Evolutionary conservation across 164 flowering plant genomes (phyloP).

Genomic region (Hamamelis virginiana): DNA sequence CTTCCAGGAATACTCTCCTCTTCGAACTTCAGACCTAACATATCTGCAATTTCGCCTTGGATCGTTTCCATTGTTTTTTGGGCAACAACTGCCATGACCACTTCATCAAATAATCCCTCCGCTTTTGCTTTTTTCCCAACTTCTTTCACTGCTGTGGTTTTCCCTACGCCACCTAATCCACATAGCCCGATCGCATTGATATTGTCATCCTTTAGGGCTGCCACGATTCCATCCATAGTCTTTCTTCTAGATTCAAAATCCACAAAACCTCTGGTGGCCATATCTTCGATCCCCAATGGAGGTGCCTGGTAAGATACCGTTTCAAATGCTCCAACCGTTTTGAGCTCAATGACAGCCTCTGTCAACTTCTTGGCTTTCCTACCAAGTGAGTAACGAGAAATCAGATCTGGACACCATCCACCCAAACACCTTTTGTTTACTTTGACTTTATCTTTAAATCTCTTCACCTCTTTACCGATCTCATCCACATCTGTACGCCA

Average conservation of each 20-base stretch:
- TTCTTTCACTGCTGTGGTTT: constrained; percentile 6
- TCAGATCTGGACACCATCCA: no score
- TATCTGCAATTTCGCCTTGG: constrained; percentile 5
- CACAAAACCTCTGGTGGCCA: background rate
- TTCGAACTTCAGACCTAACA: background rate
- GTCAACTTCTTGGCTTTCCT: no score
- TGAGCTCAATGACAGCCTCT: no score
- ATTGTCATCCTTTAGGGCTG: background rate
- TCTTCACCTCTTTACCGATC: no score
- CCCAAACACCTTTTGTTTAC: no score
- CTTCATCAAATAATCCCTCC: background rate
- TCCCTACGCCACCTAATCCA: constrained; percentile 10
- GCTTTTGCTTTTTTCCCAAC: background rate
- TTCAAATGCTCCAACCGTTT: no score
- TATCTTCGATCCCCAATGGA: no score
- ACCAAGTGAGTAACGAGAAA: no score
- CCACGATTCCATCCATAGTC: background rate
- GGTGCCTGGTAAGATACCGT: no score
- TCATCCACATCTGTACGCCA: no score
- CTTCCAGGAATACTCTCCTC: background rate
- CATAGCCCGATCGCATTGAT: background rate
- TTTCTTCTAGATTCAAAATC: background rate
- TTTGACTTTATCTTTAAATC: no score
- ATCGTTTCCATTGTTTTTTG: background rate
- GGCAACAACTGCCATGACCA: constrained; percentile 6